phyloP scores from a whole-genome alignment of 2,329 filamentous ascomycete genomes.

The Aphanocladium album region DNA sequence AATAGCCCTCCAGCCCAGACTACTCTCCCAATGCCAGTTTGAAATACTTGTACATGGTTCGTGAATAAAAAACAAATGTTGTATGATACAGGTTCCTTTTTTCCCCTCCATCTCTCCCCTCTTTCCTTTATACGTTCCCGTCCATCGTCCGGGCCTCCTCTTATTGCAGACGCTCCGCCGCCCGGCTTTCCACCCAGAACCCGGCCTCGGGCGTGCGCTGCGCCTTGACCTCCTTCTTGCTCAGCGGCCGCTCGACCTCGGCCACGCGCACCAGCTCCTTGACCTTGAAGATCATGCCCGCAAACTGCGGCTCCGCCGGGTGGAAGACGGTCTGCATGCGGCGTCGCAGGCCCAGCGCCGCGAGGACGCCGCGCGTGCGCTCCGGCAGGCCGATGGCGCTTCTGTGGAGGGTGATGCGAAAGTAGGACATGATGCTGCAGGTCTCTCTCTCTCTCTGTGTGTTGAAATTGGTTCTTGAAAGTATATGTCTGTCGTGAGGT shows the following conservation, averaged over 20 bases:
- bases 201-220: constrained; percentile 71
- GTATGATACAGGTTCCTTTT: neutral
- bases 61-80: neutral
- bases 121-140: neutral
- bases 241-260: constrained; percentile 65
- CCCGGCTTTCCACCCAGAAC: constrained; percentile 68
- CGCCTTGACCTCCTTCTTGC: constrained; percentile 62
- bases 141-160: neutral
- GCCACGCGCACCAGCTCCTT: constrained; percentile 84
- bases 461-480: neutral
- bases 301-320: constrained; percentile 72
- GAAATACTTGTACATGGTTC: constrained; percentile 4
- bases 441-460: constrained; percentile 4
- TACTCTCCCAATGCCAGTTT: too few species aligned
- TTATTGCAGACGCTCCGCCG: neutral
- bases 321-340: constrained; percentile 87
- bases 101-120: neutral
- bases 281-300: constrained; percentile 88
- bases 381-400: constrained; percentile 83
- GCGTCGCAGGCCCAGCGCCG: constrained; percentile 78
- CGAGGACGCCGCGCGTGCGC: constrained; percentile 73
- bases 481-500: too few species aligned
- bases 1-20: too few species aligned
- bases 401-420: constrained; percentile 86
- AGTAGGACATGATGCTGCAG: constrained; percentile 67